Percentiles rank a stretch among this genome's conserved stretches.
Conservation (phyloP, 2,329 filamentous ascomycete genomes). For the Talaromyces amestolkiae region DNA sequence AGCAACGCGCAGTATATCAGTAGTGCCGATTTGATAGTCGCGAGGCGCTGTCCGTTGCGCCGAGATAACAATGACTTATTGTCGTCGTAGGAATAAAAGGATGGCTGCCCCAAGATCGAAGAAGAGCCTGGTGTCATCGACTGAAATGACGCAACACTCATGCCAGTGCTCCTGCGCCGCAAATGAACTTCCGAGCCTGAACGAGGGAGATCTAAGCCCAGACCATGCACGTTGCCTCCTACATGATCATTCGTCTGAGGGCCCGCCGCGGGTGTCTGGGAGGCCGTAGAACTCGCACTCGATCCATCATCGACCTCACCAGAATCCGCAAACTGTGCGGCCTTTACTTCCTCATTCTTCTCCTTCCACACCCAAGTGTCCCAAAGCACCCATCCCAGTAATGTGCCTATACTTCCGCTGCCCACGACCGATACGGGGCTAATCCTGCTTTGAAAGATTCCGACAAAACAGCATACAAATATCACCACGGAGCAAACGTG, state of each 20-base stretch:
- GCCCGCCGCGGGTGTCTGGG: constrained; percentile 29
- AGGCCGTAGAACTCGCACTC: constrained; percentile 39
- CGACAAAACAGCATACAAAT: constrained; percentile 90
- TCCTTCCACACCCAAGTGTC: constrained; percentile 83
- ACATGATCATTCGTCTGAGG: constrained; percentile 30
- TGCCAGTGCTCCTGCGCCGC: constrained; percentile 28
- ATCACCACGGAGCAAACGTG: constrained; percentile 94
- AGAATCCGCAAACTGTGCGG: constrained; percentile 28
- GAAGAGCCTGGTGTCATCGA: constrained; percentile 37
- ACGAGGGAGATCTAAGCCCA: constrained; percentile 44
- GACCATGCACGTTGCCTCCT: constrained; percentile 36
- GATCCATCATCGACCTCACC: constrained; percentile 40
- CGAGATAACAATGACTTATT: constrained; percentile 42
- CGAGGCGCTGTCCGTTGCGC: constrained; percentile 62
- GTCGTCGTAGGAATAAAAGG: constrained; percentile 24
- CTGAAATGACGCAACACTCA: constrained; percentile 52
- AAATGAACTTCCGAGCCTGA: constrained; percentile 35
- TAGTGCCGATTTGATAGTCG: constrained; percentile 86
- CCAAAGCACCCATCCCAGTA: constrained; percentile 86
- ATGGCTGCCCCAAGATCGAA: constrained; percentile 24
- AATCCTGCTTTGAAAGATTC: constrained; percentile 82
- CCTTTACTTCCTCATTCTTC: constrained; percentile 49
- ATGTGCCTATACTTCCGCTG: constrained; percentile 77
- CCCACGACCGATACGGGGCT: constrained; percentile 85
- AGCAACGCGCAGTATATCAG: constrained; percentile 91